phyloP scores from a whole-genome alignment of 192 early-diverging fungal genomes.

The Dissophora globulifera region DNA sequence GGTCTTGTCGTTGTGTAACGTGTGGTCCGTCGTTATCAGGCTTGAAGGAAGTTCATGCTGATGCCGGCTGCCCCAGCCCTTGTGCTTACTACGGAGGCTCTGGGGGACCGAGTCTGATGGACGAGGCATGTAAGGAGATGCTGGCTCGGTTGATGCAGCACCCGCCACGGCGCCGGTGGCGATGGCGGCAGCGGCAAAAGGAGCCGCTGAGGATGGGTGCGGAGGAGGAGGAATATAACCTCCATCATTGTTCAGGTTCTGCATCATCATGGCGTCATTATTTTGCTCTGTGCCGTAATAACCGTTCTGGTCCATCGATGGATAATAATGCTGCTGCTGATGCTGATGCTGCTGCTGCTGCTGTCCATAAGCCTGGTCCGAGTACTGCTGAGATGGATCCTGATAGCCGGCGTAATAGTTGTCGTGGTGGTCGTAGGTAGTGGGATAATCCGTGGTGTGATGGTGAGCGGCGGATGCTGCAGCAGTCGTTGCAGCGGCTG shows the following conservation, averaged over 20 bases:
- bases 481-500: conserved; percentile 1
- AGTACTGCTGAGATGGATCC: not conserved
- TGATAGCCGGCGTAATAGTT: conserved; percentile 8
- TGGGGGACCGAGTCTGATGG: conserved; percentile 38
- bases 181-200: not conserved
- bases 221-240: conserved; percentile 38
- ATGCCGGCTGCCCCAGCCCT: conserved; percentile 15
- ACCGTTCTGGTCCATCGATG: not conserved
- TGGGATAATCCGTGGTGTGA: conserved; percentile 23
- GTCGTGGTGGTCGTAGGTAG: conserved; percentile 13
- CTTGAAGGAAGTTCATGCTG: conserved; percentile 15
- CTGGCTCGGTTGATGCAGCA: no score
- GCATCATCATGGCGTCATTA: conserved; percentile 25
- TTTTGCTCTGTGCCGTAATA: conserved; percentile 4
- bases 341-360: no score
- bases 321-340: not conserved
- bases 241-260: not conserved
- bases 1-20: conserved; percentile 23
- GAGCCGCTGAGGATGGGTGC: conserved; percentile 6
- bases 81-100: conserved; percentile 38
- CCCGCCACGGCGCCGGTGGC: not conserved
- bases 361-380: not conserved
- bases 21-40: not conserved
- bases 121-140: no score
- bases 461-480: conserved; percentile 5